Evolutionary conservation across 1,284 basidiomycete species (phyloP).

Genomic region (Heliocybe sulcata): DNA sequence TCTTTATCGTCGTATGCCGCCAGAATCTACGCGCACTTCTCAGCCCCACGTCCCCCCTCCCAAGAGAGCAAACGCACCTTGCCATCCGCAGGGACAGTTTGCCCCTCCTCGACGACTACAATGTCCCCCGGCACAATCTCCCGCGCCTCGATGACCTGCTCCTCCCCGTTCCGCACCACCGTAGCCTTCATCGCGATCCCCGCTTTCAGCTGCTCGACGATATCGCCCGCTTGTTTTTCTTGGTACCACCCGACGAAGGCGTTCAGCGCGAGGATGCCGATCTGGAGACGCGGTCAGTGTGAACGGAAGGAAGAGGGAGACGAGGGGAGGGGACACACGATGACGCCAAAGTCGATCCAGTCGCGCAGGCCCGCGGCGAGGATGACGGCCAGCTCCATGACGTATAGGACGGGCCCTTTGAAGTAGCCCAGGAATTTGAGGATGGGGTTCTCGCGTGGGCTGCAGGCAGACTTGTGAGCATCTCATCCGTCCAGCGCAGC

Average conservation of each 20-base stretch:
- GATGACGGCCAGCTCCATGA: conserved; percentile 49
- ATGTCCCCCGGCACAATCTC: conserved; percentile 50
- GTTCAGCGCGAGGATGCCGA: conserved; percentile 32
- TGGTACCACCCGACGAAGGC: conserved; percentile 52
- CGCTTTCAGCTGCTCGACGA: conserved; percentile 45
- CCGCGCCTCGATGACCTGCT: conserved; percentile 41
- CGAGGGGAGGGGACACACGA: conserved; percentile 21
- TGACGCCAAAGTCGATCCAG: conserved; percentile 51
- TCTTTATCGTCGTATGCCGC: conserved; percentile 36
- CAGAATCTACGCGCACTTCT: conserved; percentile 28
- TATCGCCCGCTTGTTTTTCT: conserved; percentile 43
- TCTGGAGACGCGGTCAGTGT: conserved; percentile 13
- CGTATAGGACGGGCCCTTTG: conserved; percentile 40
- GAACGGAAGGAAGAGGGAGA: neutral
- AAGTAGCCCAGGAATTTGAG: conserved; percentile 40
- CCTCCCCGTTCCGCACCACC: conserved; percentile 37
- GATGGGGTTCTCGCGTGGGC: conserved; percentile 35
- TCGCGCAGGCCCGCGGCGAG: conserved; percentile 45
- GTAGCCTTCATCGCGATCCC: conserved; percentile 41
- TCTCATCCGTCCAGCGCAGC: too few species aligned
- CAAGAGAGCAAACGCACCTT: conserved; percentile 14
- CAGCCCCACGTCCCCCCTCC: neutral
- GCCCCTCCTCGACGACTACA: conserved; percentile 36
- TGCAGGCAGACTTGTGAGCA: too few species aligned
- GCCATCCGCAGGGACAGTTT: conserved; percentile 44